Evolutionary conservation across 305 asterid genomes (phyloP).

Genomic region (Coffea humblotiana): DNA sequence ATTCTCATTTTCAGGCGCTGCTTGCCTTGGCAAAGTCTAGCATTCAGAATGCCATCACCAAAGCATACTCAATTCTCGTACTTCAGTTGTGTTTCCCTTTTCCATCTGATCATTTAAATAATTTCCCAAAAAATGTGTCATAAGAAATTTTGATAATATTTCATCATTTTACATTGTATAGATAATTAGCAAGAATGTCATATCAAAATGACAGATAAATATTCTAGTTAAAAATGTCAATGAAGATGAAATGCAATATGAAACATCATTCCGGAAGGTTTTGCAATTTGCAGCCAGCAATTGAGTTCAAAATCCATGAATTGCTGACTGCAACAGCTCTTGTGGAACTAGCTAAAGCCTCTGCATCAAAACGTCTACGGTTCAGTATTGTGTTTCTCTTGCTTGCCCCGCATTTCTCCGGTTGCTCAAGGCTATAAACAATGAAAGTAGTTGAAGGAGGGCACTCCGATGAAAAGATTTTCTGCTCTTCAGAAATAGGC

Average conservation of each 20-base stretch:
- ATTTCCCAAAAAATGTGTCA: too few relatives aligned
- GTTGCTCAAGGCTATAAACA: constrained; percentile 62
- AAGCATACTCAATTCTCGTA: too few relatives aligned
- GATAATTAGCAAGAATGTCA: not conserved
- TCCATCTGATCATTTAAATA: too few relatives aligned
- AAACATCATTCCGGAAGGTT: constrained; percentile 14
- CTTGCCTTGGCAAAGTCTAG: too few relatives aligned
- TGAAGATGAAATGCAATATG: not conserved
- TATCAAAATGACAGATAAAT: not conserved
- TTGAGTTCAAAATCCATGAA: constrained; percentile 77
- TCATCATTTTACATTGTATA: not conserved
- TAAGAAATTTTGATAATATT: too few relatives aligned
- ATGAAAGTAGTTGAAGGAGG: constrained; percentile 37
- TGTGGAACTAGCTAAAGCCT: constrained; percentile 56
- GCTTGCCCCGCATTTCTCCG: constrained; percentile 44
- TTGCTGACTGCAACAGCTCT: constrained; percentile 65
- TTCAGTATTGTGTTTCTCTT: constrained; percentile 33
- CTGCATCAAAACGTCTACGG: constrained; percentile 47
- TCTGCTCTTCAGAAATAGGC: constrained; percentile 54
- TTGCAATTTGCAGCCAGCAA: constrained; percentile 72
- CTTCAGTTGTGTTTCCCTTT: too few relatives aligned
- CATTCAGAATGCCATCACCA: too few relatives aligned
- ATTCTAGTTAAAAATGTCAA: not conserved
- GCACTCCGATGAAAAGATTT: constrained; percentile 21
- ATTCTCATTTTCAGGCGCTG: too few relatives aligned